Percentiles rank a stretch among this genome's conserved stretches.
These are phyloP conservation scores for Chaetomium globosum DNA, from an alignment of 2,329 filamentous ascomycete genomes.

Conservation along the genomic window DNA sequence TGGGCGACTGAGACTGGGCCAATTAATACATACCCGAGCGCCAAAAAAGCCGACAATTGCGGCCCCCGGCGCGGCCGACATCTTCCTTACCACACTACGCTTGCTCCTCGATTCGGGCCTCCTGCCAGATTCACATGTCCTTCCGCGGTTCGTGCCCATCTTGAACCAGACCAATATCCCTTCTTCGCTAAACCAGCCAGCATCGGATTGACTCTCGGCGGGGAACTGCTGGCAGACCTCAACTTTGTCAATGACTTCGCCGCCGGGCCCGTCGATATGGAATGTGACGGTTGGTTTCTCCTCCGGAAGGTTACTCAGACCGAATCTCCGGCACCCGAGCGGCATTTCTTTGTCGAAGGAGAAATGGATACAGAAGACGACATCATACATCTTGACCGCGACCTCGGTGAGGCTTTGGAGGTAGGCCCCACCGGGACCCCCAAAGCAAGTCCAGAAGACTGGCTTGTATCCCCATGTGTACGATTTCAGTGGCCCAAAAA, in stretches of 20 bases:
- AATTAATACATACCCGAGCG: no score
- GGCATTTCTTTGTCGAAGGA: slow-evolving; percentile 4
- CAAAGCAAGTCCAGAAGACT: slow-evolving; percentile 9
- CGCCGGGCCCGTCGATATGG: slow-evolving; percentile 9
- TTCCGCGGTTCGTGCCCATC: slow-evolving; percentile 13
- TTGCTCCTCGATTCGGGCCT: not conserved
- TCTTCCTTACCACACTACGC: not conserved
- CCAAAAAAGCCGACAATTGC: no score
- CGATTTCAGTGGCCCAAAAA: not conserved
- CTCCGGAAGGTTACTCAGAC: not conserved
- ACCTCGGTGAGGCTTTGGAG: not conserved
- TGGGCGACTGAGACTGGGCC: no score
- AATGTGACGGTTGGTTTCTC: not conserved
- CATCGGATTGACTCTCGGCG: not conserved
- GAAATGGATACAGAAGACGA: not conserved
- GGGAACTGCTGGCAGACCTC: not conserved
- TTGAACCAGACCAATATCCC: slow-evolving; percentile 1
- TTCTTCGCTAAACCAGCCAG: not conserved
- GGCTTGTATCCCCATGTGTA: slow-evolving; percentile 5
- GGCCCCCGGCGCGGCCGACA: no score
- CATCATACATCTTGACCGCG: no score
- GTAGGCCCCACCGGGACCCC: not conserved
- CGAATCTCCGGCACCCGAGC: not conserved
- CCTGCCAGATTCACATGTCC: not conserved
- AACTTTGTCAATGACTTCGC: slow-evolving; percentile 9